Base-by-base conservation (phyloP, 495 filamentous ascomycete genomes). In the Opeltia flavorubescens region DNA sequence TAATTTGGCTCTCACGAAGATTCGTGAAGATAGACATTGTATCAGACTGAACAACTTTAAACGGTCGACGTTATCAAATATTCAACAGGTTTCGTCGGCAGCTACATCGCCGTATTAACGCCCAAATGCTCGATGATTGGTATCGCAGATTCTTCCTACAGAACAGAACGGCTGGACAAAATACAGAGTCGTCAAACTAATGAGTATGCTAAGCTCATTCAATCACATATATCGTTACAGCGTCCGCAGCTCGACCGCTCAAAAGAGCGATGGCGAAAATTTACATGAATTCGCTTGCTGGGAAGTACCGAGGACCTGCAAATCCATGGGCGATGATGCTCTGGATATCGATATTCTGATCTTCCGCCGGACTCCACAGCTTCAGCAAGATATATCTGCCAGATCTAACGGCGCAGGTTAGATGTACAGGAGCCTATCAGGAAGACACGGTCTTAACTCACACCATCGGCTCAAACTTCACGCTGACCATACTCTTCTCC, bases 391-490 rank as follows among this genome's bases (percentile, higher is more conserved):
- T 80, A 59, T 77, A 89, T 31, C 81, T 71, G 11, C 81, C 87
- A 27, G 75, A 76, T 8, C 76, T 80, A 43, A 35, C 5, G 21
- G 12, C 11, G 34, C 5, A 36, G 6, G 28, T 49, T 9, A 4
- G 38, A 9, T 8, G 7, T 25, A 15, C 20, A 9, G 15, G 21
- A 1, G 15, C 21, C 18, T 9, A 11, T 5, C 6, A 31, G 25
- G 7, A 12, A 13, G 13, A 9, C 38, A 4, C 9, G 34, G 34
- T n/a, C n/a, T n/a, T 12, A n/a, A 66, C 75, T 59, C 78, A 93
- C 65, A 91, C 76, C 26, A 86, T 81, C 35, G 89, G 88, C 54
- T 94, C 83, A 59, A 96, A 96, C 51, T 75, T 80, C 51, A 96
- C 78, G 52, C 78, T 87, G 58, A 86, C 85, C 63, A 80, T 87